Conservation (phyloP, 2,329 filamentous ascomycete genomes). For the Ophiostoma novo-ulmi region DNA sequence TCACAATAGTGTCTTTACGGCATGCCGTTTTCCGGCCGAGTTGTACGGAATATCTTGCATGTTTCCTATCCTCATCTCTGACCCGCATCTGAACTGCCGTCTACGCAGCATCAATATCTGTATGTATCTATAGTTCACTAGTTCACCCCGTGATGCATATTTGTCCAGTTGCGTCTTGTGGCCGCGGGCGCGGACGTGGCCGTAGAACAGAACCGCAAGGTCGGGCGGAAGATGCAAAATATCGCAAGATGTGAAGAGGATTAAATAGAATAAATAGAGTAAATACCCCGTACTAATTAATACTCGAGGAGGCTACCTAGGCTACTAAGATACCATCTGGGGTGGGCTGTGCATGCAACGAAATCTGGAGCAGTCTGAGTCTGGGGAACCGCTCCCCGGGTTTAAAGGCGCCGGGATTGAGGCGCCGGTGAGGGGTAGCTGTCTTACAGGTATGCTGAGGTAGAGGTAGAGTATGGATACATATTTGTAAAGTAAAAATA, state of each 20-base stretch:
- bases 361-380: not conserved
- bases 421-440: conserved; percentile 16
- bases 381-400: conserved; percentile 3
- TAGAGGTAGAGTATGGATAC: not conserved
- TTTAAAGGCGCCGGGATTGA: not conserved
- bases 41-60: not conserved
- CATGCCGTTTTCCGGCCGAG: not conserved
- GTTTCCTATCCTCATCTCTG: too few relatives aligned
- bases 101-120: not conserved
- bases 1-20: not conserved
- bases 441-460: not conserved
- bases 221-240: conserved; percentile 15
- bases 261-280: not conserved
- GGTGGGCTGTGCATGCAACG: not conserved
- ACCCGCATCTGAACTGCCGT: not conserved
- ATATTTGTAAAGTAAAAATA: not conserved
- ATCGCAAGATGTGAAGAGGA: not conserved
- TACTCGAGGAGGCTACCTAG: too few relatives aligned
- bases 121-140: not conserved
- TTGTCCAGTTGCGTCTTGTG: not conserved
- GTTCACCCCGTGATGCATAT: conserved; percentile 17
- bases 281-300: not conserved
- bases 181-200: not conserved
- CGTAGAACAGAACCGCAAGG: conserved; percentile 21
- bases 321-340: not conserved